Evolutionary conservation across 345 rosid genomes (phyloP).

Genomic region (Syzygium aromaticum): DNA sequence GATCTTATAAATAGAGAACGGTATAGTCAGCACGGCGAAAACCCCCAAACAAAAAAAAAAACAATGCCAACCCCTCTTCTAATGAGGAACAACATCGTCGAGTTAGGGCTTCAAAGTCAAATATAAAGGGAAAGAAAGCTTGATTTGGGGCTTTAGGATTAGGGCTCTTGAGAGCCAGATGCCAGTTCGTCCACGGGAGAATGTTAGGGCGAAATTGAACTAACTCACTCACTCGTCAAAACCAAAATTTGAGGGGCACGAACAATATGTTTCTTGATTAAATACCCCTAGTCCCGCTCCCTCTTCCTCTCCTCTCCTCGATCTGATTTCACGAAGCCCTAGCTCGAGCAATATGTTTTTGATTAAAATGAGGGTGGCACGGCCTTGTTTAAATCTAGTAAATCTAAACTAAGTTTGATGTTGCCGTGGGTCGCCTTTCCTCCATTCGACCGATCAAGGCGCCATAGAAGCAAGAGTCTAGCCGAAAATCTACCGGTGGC

Average conservation of each 20-base stretch:
- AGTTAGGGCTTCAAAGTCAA: not conserved
- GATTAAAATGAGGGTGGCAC: not conserved
- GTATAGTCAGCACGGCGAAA: not conserved
- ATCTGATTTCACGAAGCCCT: not conserved
- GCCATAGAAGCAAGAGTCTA: not conserved
- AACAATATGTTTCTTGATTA: too few species aligned
- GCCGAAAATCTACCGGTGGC: too few species aligned
- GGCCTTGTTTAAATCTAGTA: rapidly evolving
- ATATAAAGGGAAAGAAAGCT: not conserved
- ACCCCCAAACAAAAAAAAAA: not conserved
- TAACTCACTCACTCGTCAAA: not conserved
- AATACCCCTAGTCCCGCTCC: not conserved
- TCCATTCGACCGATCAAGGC: not conserved
- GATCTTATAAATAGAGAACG: not conserved
- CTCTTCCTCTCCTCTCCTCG: not conserved
- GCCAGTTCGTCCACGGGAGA: not conserved
- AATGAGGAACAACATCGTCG: not conserved
- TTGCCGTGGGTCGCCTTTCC: rapidly evolving
- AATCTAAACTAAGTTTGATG: too few species aligned
- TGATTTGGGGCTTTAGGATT: not conserved
- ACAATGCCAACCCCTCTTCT: not conserved
- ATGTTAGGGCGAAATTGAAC: not conserved
- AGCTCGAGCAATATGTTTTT: rapidly evolving
- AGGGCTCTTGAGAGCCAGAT: not conserved
- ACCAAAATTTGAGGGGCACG: too few species aligned